Evolutionary conservation across 805 yeast species (phyloP).

Genomic region (Candida michaelii): DNA sequence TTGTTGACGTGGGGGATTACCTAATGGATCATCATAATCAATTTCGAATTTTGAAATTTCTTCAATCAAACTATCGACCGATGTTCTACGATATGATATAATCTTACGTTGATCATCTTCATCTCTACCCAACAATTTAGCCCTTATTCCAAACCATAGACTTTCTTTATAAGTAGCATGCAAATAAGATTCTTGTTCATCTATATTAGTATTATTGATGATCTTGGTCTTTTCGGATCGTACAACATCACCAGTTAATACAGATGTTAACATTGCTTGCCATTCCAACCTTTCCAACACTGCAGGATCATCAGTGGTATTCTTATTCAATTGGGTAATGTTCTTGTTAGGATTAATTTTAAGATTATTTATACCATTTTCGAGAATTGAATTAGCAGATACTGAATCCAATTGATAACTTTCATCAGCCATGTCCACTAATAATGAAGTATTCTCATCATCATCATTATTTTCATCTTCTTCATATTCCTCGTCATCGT

Average conservation of each 20-base stretch:
- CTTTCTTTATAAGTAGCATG: conserved; percentile 64
- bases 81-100: conserved; percentile 64
- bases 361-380: conserved; percentile 23
- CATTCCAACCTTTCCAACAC: conserved; percentile 84
- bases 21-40: conserved; percentile 35
- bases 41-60: conserved; percentile 66
- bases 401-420: conserved; percentile 49
- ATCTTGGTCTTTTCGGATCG: conserved; percentile 83
- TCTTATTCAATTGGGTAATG: conserved; percentile 37
- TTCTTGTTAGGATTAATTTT: conserved; percentile 34
- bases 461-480: conserved; percentile 26
- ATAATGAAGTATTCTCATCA: conserved; percentile 27
- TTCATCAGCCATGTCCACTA: conserved; percentile 43
- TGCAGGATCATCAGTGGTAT: conserved; percentile 40
- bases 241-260: conserved; percentile 92
- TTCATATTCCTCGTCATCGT: conserved; percentile 25
- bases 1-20: conserved; percentile 38
- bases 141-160: conserved; percentile 84
- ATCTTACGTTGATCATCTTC: conserved; percentile 75
- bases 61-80: conserved; percentile 71
- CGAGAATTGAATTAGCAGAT: conserved; percentile 36
- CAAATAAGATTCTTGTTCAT: conserved; percentile 47
- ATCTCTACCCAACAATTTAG: conserved; percentile 77
- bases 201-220: conserved; percentile 45
- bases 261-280: conserved; percentile 91